These are phyloP conservation scores for Auriscalpium vulgare DNA, from an alignment of 768 basidiomycete genomes.

Conservation along the genomic window DNA sequence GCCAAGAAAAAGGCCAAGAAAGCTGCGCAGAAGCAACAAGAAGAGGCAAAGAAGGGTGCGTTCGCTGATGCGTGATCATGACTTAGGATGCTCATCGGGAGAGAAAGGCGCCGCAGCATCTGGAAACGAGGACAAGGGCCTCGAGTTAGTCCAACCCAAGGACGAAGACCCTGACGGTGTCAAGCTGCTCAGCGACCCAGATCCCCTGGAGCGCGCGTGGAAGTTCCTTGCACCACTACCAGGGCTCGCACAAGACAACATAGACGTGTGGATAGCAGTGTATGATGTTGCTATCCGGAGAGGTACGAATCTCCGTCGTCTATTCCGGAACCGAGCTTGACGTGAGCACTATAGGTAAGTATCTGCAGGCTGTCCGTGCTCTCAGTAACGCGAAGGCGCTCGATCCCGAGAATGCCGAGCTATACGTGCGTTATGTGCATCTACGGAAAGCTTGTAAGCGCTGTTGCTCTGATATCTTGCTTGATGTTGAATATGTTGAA, in stretches of 20 bases:
- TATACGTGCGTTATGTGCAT: constrained; percentile 67
- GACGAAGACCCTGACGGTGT: constrained; percentile 84
- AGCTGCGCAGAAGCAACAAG: constrained; percentile 55
- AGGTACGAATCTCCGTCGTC: constrained; percentile 39
- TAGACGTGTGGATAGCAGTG: constrained; percentile 64
- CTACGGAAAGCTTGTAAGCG: constrained; percentile 47
- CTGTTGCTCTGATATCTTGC: neutral
- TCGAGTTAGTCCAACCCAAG: constrained; percentile 44
- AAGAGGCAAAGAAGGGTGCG: constrained; percentile 67
- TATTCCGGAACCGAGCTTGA: no score
- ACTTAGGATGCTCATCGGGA: neutral
- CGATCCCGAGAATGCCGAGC: constrained; percentile 48
- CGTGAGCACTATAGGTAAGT: constrained; percentile 47
- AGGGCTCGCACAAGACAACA: constrained; percentile 38
- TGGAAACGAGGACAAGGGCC: constrained; percentile 60
- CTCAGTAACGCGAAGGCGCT: constrained; percentile 49
- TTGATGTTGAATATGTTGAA: neutral
- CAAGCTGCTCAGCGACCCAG: constrained; percentile 52
- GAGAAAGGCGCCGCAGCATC: constrained; percentile 27
- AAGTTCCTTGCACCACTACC: constrained; percentile 62
- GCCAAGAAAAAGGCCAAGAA: constrained; percentile 86
- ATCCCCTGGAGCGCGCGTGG: constrained; percentile 68
- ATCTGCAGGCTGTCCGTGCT: constrained; percentile 68
- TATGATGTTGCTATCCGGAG: constrained; percentile 82
- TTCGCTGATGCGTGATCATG: constrained; percentile 1